Conservation (phyloP, 1,284 basidiomycete species). For the Irpex sp. region DNA sequence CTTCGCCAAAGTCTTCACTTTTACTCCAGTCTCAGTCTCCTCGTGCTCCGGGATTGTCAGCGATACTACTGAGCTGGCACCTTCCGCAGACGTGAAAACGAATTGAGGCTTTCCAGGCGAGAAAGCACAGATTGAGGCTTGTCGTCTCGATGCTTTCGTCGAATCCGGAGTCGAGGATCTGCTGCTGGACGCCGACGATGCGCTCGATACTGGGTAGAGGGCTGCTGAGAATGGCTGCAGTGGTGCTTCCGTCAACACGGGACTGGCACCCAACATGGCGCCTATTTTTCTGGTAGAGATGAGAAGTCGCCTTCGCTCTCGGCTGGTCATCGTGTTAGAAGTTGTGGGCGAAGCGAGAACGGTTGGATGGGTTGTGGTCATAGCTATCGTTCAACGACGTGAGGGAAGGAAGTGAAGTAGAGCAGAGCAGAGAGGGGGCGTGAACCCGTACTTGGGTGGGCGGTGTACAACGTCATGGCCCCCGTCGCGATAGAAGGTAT, state of each 20-base stretch:
- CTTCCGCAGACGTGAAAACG: constrained; percentile 14
- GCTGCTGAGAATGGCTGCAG: constrained; percentile 15
- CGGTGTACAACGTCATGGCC: not conserved
- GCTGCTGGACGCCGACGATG: constrained; percentile 1
- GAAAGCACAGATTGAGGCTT: constrained; percentile 27
- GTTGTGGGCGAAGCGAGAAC: constrained; percentile 28
- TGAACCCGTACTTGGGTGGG: not conserved
- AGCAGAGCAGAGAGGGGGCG: not conserved
- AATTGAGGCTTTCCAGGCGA: not conserved
- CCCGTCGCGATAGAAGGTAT: not conserved
- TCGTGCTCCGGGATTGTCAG: constrained; percentile 11
- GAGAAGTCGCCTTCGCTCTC: constrained; percentile 44
- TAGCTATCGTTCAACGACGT: not conserved
- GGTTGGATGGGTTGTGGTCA: not conserved
- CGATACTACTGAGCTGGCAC: constrained; percentile 20
- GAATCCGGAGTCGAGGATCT: not conserved
- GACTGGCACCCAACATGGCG: constrained; percentile 46
- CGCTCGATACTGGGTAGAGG: constrained; percentile 10
- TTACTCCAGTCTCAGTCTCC: not conserved
- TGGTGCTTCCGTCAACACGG: constrained; percentile 18
- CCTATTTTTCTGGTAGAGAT: constrained; percentile 51
- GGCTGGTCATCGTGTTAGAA: constrained; percentile 37
- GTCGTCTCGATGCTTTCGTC: constrained; percentile 23
- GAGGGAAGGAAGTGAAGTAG: not conserved
- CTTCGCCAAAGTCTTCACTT: constrained; percentile 11